Evolutionary conservation across 345 rosid species (phyloP).

Genomic region (Salix viminalis): DNA sequence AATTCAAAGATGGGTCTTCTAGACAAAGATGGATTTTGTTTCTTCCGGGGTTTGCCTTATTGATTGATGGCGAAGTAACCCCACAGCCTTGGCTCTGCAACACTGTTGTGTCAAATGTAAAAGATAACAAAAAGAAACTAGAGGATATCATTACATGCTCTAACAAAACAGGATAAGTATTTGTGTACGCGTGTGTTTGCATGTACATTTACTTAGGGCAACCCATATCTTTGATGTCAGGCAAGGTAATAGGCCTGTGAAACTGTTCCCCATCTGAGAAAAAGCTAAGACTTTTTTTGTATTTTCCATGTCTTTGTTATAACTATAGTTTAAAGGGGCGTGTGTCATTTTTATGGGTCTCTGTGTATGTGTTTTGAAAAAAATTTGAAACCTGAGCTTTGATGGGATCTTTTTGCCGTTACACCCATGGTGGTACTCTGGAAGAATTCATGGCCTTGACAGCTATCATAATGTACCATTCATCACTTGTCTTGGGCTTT

Average conservation of each 20-base stretch:
- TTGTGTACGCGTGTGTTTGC: too few relatives aligned
- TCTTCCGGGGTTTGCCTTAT: background rate
- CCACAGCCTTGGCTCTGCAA: background rate
- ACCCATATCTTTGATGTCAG: slow-evolving; percentile 50
- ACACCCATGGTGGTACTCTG: slow-evolving; percentile 26
- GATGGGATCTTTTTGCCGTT: slow-evolving; percentile 38
- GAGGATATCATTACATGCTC: background rate
- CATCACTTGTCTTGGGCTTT: slow-evolving; percentile 27
- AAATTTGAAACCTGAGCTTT: slow-evolving; percentile 24
- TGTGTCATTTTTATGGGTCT: slow-evolving; percentile 15
- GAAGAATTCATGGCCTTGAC: slow-evolving; percentile 43
- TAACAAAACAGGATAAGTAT: background rate
- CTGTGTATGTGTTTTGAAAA: background rate
- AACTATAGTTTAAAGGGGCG: slow-evolving; percentile 22
- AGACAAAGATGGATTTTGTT: slow-evolving; percentile 34
- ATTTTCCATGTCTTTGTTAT: slow-evolving; percentile 21
- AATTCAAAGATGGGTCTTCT: slow-evolving; percentile 36
- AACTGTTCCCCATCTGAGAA: background rate
- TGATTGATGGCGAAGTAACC: slow-evolving; percentile 21
- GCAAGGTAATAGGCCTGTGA: slow-evolving; percentile 35
- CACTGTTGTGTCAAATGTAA: background rate
- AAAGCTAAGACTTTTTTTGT: slow-evolving; percentile 3
- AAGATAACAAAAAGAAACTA: slow-evolving; percentile 3
- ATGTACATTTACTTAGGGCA: background rate
- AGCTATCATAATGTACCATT: slow-evolving; percentile 33